Evolutionary conservation across 208 protist species (phyloP), one percentile per base, ranked within the genome.

Genomic region (Acanthamoeba triangularis): DNA sequence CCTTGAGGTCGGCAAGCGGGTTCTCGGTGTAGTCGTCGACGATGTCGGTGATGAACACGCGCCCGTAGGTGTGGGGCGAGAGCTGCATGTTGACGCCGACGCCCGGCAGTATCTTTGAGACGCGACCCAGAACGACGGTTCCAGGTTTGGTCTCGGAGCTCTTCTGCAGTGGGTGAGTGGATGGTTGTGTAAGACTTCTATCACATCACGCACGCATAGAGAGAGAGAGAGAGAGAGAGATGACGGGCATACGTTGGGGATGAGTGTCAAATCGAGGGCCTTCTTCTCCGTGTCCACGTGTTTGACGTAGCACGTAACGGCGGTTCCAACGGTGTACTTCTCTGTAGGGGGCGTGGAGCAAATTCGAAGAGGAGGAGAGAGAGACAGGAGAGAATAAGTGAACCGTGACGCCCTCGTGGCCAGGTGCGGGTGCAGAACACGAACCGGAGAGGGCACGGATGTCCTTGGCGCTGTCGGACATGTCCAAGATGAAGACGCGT

Each of bases 301-400:
- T 69, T 94, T 94, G 65, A 94, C 91, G 72, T 69, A 85, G 72
- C 91, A 94, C 23, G 47, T 78, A n/a, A 94, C 67, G 41, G 69
- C 72, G n/a, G 54, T 94, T 33, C 91, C 91, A 37, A 69, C 18
- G 2, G n/a, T 2, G 74, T 94, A 94, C 78, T 94, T 94, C 23
- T 82, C 91, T 80, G 56, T 44, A 28, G 7, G 84, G 25, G 18
- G 20, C 13, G 49, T 47, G 30, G n/a, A 41, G 37, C 25, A 37
- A 88, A 88, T 88, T 37, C 25, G 20, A 13, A 61, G 30, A 88
- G 16, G 7, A 72, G 16, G 30, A 44, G 20, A 59, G 72, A 10
- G 7, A 80, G 18, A 49, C 35, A 25, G n/a, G 52, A 76, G 30
- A 78, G 30, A 37, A 18, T 25, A 25, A 41, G 20, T 47, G 33